phyloP scores from a whole-genome alignment of 257 asterid genomes.

The Forsythia suspensa region DNA sequence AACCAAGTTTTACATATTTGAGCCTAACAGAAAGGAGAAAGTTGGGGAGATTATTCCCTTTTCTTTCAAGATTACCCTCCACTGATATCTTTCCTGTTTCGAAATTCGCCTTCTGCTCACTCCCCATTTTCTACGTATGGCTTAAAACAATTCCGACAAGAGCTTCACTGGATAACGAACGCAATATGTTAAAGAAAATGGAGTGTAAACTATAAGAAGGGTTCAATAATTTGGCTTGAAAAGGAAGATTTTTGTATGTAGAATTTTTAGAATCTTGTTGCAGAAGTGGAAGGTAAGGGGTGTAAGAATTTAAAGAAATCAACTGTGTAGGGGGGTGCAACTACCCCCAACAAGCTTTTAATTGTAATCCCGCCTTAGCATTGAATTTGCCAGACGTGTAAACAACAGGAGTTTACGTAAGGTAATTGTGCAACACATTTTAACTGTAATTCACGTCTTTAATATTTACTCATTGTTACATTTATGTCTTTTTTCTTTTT shows the following conservation, averaged over 20 bases:
- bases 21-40: slow-evolving; percentile 52
- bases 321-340: slow-evolving; percentile 27
- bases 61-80: slow-evolving; percentile 17
- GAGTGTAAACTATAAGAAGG: not conserved
- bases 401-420: slow-evolving; percentile 27
- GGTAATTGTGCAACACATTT: not conserved
- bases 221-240: not conserved
- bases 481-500: too few relatives aligned
- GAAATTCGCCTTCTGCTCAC: not conserved
- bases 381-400: slow-evolving; percentile 49
- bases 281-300: slow-evolving; percentile 18
- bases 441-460: too few relatives aligned
- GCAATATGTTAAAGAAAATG: not conserved
- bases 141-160: too few relatives aligned
- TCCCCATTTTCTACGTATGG: slow-evolving; percentile 26
- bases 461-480: too few relatives aligned
- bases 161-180: not conserved
- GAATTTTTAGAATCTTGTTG: not conserved
- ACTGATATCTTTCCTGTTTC: slow-evolving; percentile 34
- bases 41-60: slow-evolving; percentile 46
- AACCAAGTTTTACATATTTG: slow-evolving; percentile 69
- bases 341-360: slow-evolving; percentile 74
- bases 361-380: slow-evolving; percentile 36
- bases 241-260: not conserved
- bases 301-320: slow-evolving; percentile 44